These are phyloP conservation scores for Pyrus pyrifolia DNA, from an alignment of 306 rosid genomes.

Conservation along the genomic window DNA sequence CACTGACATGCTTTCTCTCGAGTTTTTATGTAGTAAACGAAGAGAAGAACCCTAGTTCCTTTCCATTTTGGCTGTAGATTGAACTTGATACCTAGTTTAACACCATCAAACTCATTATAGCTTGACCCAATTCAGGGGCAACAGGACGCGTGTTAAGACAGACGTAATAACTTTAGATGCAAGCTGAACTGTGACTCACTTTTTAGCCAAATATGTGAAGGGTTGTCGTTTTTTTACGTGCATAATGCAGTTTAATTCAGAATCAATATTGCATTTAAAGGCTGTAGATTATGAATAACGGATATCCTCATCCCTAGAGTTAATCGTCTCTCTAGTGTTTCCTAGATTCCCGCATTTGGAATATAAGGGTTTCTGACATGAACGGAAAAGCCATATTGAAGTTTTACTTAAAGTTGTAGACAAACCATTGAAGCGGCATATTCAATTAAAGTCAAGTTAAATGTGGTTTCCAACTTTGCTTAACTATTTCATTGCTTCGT, in stretches of 20 bases:
- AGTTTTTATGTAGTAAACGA: neutral
- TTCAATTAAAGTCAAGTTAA: neutral
- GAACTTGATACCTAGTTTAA: neutral
- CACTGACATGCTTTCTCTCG: neutral
- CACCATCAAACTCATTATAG: neutral
- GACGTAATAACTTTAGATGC: neutral
- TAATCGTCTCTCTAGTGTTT: neutral
- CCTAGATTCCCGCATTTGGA: neutral
- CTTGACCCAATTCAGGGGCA: neutral
- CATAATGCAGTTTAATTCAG: neutral
- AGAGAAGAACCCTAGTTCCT: neutral
- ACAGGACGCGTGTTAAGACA: neutral
- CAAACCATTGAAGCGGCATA: neutral
- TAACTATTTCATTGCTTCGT: neutral
- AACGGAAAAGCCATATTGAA: neutral
- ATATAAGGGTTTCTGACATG: neutral
- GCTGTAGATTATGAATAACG: neutral
- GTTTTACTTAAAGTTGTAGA: neutral
- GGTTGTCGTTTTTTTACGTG: neutral
- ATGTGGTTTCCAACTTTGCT: neutral
- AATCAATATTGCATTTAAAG: neutral
- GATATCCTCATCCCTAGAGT: neutral
- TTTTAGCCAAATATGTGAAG: neutral
- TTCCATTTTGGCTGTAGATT: neutral
- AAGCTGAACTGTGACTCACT: neutral